Evolutionary conservation across 768 basidiomycete species (phyloP).

Genomic region (Galerina marginata): DNA sequence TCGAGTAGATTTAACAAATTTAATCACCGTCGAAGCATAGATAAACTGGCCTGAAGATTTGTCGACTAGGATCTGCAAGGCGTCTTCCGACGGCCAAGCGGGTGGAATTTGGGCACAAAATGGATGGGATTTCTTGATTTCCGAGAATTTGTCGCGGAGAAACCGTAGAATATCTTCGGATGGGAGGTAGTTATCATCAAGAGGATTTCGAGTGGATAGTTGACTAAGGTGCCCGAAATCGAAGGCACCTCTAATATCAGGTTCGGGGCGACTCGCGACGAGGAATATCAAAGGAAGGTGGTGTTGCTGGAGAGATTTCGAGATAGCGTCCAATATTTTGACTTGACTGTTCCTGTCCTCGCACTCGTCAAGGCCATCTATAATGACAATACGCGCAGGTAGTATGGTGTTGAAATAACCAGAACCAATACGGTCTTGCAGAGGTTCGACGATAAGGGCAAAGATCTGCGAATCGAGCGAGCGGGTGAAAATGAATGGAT

Average conservation of each 20-base stretch:
- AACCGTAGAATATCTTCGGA: constrained; percentile 12
- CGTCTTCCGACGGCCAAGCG: constrained; percentile 2
- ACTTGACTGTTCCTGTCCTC: not conserved
- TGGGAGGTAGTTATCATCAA: constrained; percentile 9
- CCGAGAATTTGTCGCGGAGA: constrained; percentile 1
- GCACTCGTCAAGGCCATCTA: constrained; percentile 21
- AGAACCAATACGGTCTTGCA: not conserved
- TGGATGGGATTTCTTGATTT: constrained; percentile 8
- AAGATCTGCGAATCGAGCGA: not conserved
- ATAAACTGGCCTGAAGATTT: constrained; percentile 23
- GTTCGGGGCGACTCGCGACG: constrained; percentile 13
- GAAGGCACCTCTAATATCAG: constrained; percentile 7
- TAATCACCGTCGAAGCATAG: constrained; percentile 16
- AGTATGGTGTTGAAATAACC: not conserved
- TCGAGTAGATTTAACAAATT: constrained; percentile 4
- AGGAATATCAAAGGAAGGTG: constrained; percentile 10
- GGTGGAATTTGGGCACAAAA: not conserved
- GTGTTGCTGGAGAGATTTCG: not conserved
- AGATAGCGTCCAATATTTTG: not conserved
- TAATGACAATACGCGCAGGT: not conserved
- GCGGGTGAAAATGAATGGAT: not conserved
- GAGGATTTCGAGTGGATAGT: not conserved
- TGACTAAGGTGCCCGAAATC: not conserved
- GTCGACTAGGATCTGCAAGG: not conserved
- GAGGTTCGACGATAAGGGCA: not conserved